Conservation (phyloP, 2,329 filamentous ascomycete genomes). For the Fusarium sp. region DNA sequence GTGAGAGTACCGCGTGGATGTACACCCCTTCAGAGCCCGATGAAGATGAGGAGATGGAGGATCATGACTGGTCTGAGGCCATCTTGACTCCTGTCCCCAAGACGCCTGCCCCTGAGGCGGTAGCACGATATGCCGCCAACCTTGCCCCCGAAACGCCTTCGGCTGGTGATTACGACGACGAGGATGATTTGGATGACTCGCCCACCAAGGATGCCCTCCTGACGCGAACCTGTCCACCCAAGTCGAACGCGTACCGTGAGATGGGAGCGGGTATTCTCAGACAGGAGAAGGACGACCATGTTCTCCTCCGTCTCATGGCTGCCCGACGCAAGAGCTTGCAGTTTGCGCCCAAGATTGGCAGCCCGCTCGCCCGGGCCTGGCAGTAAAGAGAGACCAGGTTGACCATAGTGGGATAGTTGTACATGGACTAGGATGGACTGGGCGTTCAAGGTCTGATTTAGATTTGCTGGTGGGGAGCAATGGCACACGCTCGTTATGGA, state of each 20-base stretch:
- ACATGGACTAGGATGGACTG: constrained; percentile 32
- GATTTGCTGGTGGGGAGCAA: constrained; percentile 29
- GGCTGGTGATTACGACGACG: constrained; percentile 50
- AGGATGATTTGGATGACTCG: constrained; percentile 48
- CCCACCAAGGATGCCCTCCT: constrained; percentile 58
- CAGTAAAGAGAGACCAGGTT: constrained; percentile 39
- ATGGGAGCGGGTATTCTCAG: constrained; percentile 63
- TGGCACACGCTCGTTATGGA: constrained; percentile 41
- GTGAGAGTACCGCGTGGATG: constrained; percentile 70
- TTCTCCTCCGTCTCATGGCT: constrained; percentile 77
- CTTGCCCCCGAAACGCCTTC: constrained; percentile 63
- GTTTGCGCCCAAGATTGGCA: constrained; percentile 82
- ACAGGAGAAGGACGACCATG: constrained; percentile 68
- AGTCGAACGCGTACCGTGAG: constrained; percentile 57
- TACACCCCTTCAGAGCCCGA: constrained; percentile 65
- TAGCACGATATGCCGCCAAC: constrained; percentile 68
- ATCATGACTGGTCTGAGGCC: constrained; percentile 60
- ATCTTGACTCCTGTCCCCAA: constrained; percentile 71
- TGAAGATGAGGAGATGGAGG: constrained; percentile 57
- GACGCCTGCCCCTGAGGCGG: constrained; percentile 70
- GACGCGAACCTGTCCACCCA: constrained; percentile 70
- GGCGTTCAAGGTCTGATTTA: constrained; percentile 36
- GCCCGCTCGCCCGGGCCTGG: constrained; percentile 77
- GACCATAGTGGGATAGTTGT: constrained; percentile 26
- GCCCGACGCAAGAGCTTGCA: constrained; percentile 84